These are phyloP conservation scores for Rhododendron vialii DNA, from an alignment of 148 eudicot species.

Conservation along the genomic window DNA sequence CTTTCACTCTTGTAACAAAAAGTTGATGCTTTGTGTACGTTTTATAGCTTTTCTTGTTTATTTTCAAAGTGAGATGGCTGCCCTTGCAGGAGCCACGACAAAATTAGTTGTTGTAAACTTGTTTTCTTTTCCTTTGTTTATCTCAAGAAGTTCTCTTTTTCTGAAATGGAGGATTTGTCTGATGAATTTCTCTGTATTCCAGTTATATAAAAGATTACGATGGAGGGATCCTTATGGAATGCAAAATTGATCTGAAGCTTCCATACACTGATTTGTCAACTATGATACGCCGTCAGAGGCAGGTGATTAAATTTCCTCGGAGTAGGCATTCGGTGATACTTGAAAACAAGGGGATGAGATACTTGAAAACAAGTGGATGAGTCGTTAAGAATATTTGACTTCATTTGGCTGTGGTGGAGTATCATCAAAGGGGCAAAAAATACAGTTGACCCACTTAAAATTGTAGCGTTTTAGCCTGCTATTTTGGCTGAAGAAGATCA, in stretches of 20 bases:
- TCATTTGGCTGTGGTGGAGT: background rate
- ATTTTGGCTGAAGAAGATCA: background rate
- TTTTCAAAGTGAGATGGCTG: background rate
- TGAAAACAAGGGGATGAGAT: background rate
- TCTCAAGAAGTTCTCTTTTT: background rate
- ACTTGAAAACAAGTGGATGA: background rate
- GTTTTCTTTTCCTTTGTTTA: background rate
- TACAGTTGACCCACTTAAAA: background rate
- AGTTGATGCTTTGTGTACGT: background rate
- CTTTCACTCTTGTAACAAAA: background rate
- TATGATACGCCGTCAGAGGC: conserved; percentile 91
- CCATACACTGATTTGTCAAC: conserved; percentile 94
- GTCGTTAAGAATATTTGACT: background rate
- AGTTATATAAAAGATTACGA: conserved; percentile 97
- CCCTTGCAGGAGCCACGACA: background rate
- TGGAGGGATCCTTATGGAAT: conserved; percentile 98
- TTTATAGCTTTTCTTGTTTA: background rate
- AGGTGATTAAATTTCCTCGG: conserved; percentile 33
- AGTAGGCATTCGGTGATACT: background rate
- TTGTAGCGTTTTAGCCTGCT: background rate
- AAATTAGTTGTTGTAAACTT: background rate
- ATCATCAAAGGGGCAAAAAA: background rate
- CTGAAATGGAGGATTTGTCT: background rate
- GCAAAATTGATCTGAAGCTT: conserved; percentile 95
- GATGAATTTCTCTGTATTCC: conserved; percentile 9